A percentile compares a stretch with the other conserved stretches of the same genome.
phyloP scores from a whole-genome alignment of 2,329 filamentous ascomycete species.

The Hawksworthiomyces lignivorus region DNA sequence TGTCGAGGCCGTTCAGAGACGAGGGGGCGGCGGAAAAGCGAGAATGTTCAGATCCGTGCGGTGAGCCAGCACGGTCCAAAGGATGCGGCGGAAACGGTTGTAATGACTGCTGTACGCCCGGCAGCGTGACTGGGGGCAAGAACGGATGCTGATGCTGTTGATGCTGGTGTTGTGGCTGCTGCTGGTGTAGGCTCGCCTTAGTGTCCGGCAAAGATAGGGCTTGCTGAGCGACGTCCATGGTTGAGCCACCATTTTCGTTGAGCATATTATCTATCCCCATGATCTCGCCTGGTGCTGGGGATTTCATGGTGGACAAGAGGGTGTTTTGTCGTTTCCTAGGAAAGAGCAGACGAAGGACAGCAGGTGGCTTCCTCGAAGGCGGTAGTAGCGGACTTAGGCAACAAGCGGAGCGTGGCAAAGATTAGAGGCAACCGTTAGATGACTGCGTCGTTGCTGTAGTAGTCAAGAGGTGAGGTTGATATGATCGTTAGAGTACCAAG shows the following conservation, averaged over 20 bases:
- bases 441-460: too few relatives aligned
- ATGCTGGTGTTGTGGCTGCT: constrained; percentile 7
- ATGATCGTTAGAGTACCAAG: too few relatives aligned
- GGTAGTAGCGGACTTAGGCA: too few relatives aligned
- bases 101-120: constrained; percentile 14
- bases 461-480: too few relatives aligned
- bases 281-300: constrained; percentile 38
- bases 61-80: constrained; percentile 49
- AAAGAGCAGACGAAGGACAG: not conserved
- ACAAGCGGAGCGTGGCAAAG: too few relatives aligned
- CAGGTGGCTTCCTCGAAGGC: too few relatives aligned
- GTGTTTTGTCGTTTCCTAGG: too few relatives aligned
- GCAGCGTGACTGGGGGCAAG: constrained; percentile 13
- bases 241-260: constrained; percentile 38
- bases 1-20: constrained; percentile 33
- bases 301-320: constrained; percentile 30
- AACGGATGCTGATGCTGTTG: constrained; percentile 10
- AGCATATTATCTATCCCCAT: constrained; percentile 48
- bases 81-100: constrained; percentile 19
- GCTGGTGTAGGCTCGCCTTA: constrained; percentile 7
- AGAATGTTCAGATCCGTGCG: constrained; percentile 53
- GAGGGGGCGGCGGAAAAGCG: constrained; percentile 41
- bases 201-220: constrained; percentile 20
- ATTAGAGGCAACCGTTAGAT: too few relatives aligned
- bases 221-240: constrained; percentile 22